Evolutionary conservation across 225 moss, liverwort and hornwort genomes (phyloP).

Genomic region (Asterella californica): DNA sequence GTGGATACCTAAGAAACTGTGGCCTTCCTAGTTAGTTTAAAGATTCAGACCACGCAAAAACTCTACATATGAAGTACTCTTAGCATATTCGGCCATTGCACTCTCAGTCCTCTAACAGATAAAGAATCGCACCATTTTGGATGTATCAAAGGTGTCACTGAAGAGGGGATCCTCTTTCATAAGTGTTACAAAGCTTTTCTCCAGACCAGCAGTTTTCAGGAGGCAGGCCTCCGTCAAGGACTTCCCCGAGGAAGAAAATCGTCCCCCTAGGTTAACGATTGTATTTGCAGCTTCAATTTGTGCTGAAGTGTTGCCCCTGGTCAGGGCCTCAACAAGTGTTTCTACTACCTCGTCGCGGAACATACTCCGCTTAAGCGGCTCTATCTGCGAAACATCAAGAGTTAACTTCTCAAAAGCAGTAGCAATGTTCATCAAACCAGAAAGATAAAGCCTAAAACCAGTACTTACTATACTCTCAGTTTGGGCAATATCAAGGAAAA

Average conservation of each 20-base stretch:
- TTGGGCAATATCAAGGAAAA: neutral
- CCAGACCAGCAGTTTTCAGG: conserved; percentile 39
- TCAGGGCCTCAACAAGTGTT: conserved; percentile 38
- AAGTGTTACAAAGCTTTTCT: conserved; percentile 25
- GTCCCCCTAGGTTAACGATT: conserved; percentile 34
- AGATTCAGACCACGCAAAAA: neutral
- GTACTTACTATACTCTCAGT: neutral
- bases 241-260: conserved; percentile 40
- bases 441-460: neutral
- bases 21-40: neutral
- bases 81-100: neutral
- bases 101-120: neutral
- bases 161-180: conserved; percentile 30
- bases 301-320: conserved; percentile 21
- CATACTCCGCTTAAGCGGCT: conserved; percentile 38
- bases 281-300: conserved; percentile 38
- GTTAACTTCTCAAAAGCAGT: neutral
- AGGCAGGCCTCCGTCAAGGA: conserved; percentile 43
- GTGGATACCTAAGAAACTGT: neutral
- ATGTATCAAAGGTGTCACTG: conserved; percentile 5
- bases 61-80: neutral
- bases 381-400: conserved; percentile 22
- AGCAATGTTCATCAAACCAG: neutral
- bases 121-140: neutral
- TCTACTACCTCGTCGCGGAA: conserved; percentile 48